phyloP scores from a whole-genome alignment of 495 filamentous ascomycete genomes.

The Hypoxylon trugodes region DNA sequence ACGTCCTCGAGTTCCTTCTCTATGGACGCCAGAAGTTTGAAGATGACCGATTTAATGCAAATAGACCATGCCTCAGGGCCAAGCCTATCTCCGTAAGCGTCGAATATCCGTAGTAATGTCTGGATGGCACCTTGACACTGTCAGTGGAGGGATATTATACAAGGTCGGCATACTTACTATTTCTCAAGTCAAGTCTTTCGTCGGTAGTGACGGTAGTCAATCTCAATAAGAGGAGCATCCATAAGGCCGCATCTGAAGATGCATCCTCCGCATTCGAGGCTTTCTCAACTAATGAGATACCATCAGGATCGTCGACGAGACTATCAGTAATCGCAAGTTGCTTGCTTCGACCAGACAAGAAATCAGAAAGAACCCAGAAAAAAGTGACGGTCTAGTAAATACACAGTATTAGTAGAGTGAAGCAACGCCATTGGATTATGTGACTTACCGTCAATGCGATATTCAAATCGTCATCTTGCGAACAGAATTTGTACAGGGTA shows the following conservation, averaged over 20 bases:
- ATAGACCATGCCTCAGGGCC: slow-evolving; percentile 81
- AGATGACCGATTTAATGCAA: slow-evolving; percentile 81
- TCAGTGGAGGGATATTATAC: slow-evolving; percentile 24
- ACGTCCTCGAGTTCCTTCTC: slow-evolving; percentile 53
- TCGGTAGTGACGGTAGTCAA: slow-evolving; percentile 81
- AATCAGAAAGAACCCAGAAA: slow-evolving; percentile 94
- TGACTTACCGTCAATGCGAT: slow-evolving; percentile 82
- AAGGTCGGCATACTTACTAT: slow-evolving; percentile 62
- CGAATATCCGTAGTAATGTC: slow-evolving; percentile 89
- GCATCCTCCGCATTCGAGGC: slow-evolving; percentile 58
- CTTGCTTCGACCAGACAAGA: slow-evolving; percentile 64
- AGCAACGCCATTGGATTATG: background rate
- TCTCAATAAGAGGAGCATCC: slow-evolving; percentile 83
- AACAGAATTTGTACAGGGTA: slow-evolving; percentile 85
- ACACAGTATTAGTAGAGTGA: slow-evolving; percentile 35
- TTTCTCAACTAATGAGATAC: slow-evolving; percentile 57
- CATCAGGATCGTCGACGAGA: slow-evolving; percentile 60
- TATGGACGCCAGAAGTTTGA: slow-evolving; percentile 72
- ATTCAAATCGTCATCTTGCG: slow-evolving; percentile 90
- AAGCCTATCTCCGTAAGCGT: slow-evolving; percentile 85
- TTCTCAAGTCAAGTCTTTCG: slow-evolving; percentile 82
- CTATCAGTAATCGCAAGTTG: slow-evolving; percentile 56
- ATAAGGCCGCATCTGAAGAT: slow-evolving; percentile 71
- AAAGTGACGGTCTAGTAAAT: slow-evolving; percentile 78
- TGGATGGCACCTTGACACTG: slow-evolving; percentile 71